A percentile compares a stretch with the other conserved stretches of the same genome.
These are phyloP conservation scores for Phytophthora capsici DNA, from an alignment of 352 stramenopile species.

Conservation along the genomic window DNA sequence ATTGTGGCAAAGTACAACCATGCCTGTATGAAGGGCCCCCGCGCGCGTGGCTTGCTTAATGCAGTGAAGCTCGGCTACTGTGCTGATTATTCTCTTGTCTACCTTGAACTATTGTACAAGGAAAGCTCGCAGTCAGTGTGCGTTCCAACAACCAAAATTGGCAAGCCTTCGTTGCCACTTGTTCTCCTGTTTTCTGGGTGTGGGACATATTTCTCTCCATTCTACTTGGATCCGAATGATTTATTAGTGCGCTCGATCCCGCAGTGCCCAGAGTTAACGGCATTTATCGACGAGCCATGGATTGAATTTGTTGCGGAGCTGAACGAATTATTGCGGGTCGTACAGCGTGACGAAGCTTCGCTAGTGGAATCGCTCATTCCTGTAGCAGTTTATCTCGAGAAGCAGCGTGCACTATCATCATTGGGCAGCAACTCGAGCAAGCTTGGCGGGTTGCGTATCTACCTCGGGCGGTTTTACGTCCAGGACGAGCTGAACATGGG, in stretches of 20 bases:
- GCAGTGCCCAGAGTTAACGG: constrained; percentile 77
- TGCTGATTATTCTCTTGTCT: constrained; percentile 81
- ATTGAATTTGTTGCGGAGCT: constrained; percentile 86
- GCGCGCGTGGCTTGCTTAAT: constrained; percentile 71
- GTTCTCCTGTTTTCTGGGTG: constrained; percentile 81
- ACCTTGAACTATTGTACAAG: constrained; percentile 80
- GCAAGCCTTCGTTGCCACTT: constrained; percentile 72
- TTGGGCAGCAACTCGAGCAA: constrained; percentile 46
- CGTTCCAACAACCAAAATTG: constrained; percentile 74
- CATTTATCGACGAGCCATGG: constrained; percentile 89
- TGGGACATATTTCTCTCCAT: constrained; percentile 81
- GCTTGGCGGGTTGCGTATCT: constrained; percentile 72
- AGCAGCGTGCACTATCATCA: constrained; percentile 47
- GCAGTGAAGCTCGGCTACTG: constrained; percentile 83
- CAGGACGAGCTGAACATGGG: constrained; percentile 66
- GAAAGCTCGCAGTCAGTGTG: constrained; percentile 76
- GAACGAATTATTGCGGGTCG: constrained; percentile 75
- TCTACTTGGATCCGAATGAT: constrained; percentile 84
- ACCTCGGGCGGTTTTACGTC: constrained; percentile 79
- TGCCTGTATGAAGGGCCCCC: constrained; percentile 80
- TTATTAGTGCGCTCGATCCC: constrained; percentile 80
- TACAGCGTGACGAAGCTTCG: constrained; percentile 59
- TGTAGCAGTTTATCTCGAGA: constrained; percentile 71
- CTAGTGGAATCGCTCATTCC: constrained; percentile 68
- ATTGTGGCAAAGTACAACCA: constrained; percentile 83